Evolutionary conservation across 805 yeast genomes (phyloP), one percentile per base, ranked within the genome.

Genomic region (Yarrowia yakushimensis): DNA sequence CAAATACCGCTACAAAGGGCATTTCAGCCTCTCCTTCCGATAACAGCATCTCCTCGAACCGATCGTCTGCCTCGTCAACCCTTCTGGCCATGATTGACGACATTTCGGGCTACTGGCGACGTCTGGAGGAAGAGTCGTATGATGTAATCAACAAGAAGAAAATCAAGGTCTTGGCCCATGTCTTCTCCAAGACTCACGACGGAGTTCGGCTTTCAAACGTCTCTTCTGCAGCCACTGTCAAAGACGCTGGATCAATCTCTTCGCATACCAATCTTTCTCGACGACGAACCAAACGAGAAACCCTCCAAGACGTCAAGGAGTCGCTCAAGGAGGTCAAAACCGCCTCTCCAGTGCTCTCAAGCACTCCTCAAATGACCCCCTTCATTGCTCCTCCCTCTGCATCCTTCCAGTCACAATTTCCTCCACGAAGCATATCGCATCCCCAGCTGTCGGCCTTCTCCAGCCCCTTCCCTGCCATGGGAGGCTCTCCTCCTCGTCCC

Each of bases 121-220:
- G 54, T 1, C 27, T 59, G 28, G 62, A 59, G 25, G 62, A 42
- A 22, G 54, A 42, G 30, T 59, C 62, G 4, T 43, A 59, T 34
- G 62, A 59, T n/a, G 54, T 59, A 25, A 59, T 59, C 36, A 43
- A 42, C 62, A 43, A 42, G 34, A 45, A 42, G 41, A 59, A 45
- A 28, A 45, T 59, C 42, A 59, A 36, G 43, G 62, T 45, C n/a
- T 13, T 59, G 39, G 62, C 62, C 0, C 62, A 59, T 17, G 54
- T 45, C 18, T 59, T 59, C 13, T 23, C 42, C 43, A 52, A 52
- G 43, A 17, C 17, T 13, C 59, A 52, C 15, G 59, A 52, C 10
- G 43, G 43, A 7, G 59, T 52, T 31, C 55, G 31, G 30, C 20
- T 48, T 11, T 48, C 55, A 4, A 22, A 39, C 4, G 55, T 30